Conservation (phyloP, 2,329 filamentous ascomycete species). For the Fusarium xylarioides region DNA sequence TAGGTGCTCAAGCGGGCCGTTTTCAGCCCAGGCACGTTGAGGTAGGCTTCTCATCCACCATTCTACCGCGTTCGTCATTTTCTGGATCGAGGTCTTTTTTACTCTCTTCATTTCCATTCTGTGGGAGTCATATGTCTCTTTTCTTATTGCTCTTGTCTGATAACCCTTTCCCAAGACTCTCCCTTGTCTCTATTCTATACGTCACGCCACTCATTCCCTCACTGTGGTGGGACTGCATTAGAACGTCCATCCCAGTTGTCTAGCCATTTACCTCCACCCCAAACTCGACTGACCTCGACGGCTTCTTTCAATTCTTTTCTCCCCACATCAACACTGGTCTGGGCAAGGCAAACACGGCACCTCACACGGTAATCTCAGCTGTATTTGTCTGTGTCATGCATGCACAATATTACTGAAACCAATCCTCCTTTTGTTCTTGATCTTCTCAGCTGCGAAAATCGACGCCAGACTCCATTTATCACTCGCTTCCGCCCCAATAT, state of each 20-base stretch:
- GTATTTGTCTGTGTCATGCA: slow-evolving; percentile 32
- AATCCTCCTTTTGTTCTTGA: slow-evolving; percentile 17
- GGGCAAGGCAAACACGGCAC: slow-evolving; percentile 22
- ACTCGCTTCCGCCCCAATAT: slow-evolving; percentile 19
- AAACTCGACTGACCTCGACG: slow-evolving; percentile 26
- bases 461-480: slow-evolving; percentile 13
- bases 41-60: slow-evolving; percentile 1
- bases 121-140: not conserved
- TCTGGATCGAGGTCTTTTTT: not conserved
- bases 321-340: slow-evolving; percentile 27
- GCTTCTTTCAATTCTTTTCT: slow-evolving; percentile 28
- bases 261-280: slow-evolving; percentile 18
- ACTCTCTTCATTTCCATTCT: slow-evolving; percentile 11
- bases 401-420: slow-evolving; percentile 26
- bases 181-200: slow-evolving; percentile 1
- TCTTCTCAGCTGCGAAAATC: slow-evolving; percentile 22
- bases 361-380: slow-evolving; percentile 39
- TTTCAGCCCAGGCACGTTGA: slow-evolving; percentile 18
- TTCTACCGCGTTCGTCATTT: slow-evolving; percentile 19
- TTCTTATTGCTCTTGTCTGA: not conserved
- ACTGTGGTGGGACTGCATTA: slow-evolving; percentile 32
- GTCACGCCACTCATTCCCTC: slow-evolving; percentile 33
- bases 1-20: slow-evolving; percentile 16
- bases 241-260: slow-evolving; percentile 29
- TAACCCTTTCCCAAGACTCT: slow-evolving; percentile 2